Evolutionary conservation across 2,329 filamentous ascomycete genomes (phyloP), one percentile per base, ranked within the genome.

Genomic region (Apiospora malaysiana): DNA sequence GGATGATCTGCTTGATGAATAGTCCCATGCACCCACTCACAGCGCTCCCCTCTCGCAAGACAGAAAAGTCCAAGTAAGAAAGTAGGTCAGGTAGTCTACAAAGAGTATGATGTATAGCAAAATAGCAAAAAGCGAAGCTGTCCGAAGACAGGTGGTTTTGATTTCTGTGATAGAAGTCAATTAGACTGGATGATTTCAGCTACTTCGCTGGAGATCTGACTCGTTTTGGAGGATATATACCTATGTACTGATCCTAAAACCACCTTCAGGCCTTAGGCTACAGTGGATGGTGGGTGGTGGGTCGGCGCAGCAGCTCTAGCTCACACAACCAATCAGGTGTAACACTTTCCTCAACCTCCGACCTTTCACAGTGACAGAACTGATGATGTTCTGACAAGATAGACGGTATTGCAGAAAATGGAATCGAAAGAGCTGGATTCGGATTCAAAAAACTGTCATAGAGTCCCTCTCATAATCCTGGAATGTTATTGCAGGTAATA

Each of bases 61-160:
- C 40, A 42, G 40, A 42, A 2, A 2, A 14, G 12, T 9, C 40
- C 40, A 42, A 42, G 2, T 42, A 2, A 42, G 40, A 42, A 9
- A 42, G 12, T 42, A 32, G 32, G 32, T 32, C 6, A 32, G 6
- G 32, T 32, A 32, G 32, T 32, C 32, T 32, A 9, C 12, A 42
- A 9, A 42, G 40, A 42, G 8, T 42, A 14, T 42, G 40, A 42
- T 42, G 42, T 14, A 45, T 16, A 45, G 45, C 18, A 40, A 10
- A 18, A 40, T 63, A 18, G 56, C 32, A 40, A 63, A 63, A 63
- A 63, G 56, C 56, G 56, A 63, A 63, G 56, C 3, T 63, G 32
- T 63, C 32, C 32, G 32, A 40, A 63, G 56, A 63, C 32, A 32
- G 25, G 25, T 51, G n/a, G 25, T 32, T 18, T 18, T 27, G 16